Conservation (phyloP, 73 alveolate genomes). For the Loxodes magnus region DNA sequence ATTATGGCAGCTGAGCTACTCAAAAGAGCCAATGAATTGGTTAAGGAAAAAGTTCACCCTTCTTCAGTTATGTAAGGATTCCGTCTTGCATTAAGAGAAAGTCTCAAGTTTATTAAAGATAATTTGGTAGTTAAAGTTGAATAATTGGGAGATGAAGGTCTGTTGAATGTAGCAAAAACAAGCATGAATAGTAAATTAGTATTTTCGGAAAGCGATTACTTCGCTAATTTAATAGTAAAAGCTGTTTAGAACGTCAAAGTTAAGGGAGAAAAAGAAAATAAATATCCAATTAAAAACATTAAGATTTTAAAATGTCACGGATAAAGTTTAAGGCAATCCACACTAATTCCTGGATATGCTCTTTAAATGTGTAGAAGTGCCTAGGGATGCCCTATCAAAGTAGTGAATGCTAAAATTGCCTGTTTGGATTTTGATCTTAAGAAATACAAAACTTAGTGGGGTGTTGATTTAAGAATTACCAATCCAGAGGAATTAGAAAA, state of each 20-base stretch:
- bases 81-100: constrained; percentile 65
- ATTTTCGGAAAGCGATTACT: constrained; percentile 73
- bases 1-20: constrained; percentile 88
- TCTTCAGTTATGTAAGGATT: constrained; percentile 86
- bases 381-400: constrained; percentile 80
- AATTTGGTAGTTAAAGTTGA: constrained; percentile 62
- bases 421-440: constrained; percentile 81
- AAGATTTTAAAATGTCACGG: constrained; percentile 56
- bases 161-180: constrained; percentile 85
- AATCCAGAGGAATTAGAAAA: constrained; percentile 86
- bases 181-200: constrained; percentile 78
- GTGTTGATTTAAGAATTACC: constrained; percentile 69
- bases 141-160: constrained; percentile 67
- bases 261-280: constrained; percentile 20
- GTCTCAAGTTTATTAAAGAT: constrained; percentile 70
- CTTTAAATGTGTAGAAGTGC: constrained; percentile 41
- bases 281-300: constrained; percentile 80
- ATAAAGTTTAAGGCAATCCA: constrained; percentile 15
- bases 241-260: constrained; percentile 64
- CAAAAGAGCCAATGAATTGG: constrained; percentile 87
- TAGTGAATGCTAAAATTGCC: constrained; percentile 85
- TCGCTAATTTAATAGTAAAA: constrained; percentile 73
- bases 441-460: constrained; percentile 82
- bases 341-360: constrained; percentile 32
- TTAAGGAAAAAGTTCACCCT: constrained; percentile 90